Percentiles rank a stretch among this genome's conserved stretches.
These are phyloP conservation scores for Pelargonium nanum DNA, from an alignment of 345 rosid species.

Conservation along the genomic window DNA sequence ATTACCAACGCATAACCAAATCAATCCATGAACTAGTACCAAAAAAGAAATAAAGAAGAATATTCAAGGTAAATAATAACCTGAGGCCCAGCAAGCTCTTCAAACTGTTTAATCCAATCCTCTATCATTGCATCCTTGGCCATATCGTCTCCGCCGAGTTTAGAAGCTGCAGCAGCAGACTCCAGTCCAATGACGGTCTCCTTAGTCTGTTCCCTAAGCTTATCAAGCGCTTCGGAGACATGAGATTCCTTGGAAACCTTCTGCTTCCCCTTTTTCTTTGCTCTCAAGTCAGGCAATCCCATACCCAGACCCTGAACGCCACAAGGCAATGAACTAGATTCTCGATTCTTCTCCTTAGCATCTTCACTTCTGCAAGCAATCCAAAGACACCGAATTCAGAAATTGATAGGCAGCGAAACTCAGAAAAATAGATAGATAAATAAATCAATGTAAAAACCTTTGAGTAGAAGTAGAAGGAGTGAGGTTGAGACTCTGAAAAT, in stretches of 20 bases:
- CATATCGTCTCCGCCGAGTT: slow-evolving; percentile 31
- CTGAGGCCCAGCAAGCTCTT: slow-evolving; percentile 79
- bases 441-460: slow-evolving; percentile 9
- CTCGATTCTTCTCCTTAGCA: slow-evolving; percentile 29
- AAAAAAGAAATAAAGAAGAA: no score
- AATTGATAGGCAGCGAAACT: not conserved
- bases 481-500: slow-evolving; percentile 84
- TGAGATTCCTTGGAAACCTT: slow-evolving; percentile 57
- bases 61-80: slow-evolving; percentile 18
- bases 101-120: slow-evolving; percentile 96
- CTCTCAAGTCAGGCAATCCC: slow-evolving; percentile 88
- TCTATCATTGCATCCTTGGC: slow-evolving; percentile 59
- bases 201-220: slow-evolving; percentile 75
- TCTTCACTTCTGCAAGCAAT: slow-evolving; percentile 34
- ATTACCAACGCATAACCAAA: not conserved
- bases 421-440: not conserved
- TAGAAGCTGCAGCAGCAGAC: slow-evolving; percentile 26
- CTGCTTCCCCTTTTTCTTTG: slow-evolving; percentile 74
- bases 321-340: slow-evolving; percentile 32
- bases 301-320: slow-evolving; percentile 83
- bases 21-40: not conserved
- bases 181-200: slow-evolving; percentile 81
- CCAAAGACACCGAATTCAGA: slow-evolving; percentile 2
- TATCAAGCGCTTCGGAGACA: slow-evolving; percentile 71
- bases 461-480: slow-evolving; percentile 14